A percentile compares a stretch with the other conserved stretches of the same genome.
Conservation (phyloP, 1,139 yeast genomes). For the Suhomyces panamericanus region DNA sequence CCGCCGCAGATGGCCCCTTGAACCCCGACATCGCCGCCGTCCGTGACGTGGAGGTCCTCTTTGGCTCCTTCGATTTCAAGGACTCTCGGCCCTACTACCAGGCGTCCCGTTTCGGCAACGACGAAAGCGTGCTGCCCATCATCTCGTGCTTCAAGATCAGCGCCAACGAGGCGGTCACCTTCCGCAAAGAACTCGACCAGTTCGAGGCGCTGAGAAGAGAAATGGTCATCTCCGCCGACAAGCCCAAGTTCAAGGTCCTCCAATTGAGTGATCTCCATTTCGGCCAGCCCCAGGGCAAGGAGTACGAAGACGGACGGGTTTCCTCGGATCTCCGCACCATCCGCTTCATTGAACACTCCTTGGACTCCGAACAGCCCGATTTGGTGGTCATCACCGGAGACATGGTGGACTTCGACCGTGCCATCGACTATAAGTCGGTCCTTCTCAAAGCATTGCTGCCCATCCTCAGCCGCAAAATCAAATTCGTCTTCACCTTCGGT, state of each 20-base stretch:
- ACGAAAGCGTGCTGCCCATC: constrained; percentile 13
- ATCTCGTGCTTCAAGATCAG: constrained; percentile 14
- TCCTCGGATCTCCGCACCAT: constrained; percentile 33
- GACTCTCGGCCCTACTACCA: constrained; percentile 19
- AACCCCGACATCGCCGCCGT: constrained; percentile 18
- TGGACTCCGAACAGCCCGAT: constrained; percentile 34
- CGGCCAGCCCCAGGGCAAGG: constrained; percentile 32
- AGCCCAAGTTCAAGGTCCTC: constrained; percentile 30
- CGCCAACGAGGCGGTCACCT: constrained; percentile 8
- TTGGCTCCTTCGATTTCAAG: constrained; percentile 25
- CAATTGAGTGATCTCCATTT: constrained; percentile 46
- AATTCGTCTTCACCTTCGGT: constrained; percentile 44
- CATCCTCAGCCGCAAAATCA: constrained; percentile 30
- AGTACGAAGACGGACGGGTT: constrained; percentile 21
- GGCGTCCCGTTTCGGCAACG: constrained; percentile 10
- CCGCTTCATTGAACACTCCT: constrained; percentile 29
- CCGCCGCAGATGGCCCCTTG: constrained; percentile 11
- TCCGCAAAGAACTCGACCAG: constrained; percentile 6
- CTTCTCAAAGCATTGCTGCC: constrained; percentile 39
- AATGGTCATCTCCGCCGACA: constrained; percentile 6
- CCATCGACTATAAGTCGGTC: constrained; percentile 34
- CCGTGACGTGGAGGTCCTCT: constrained; percentile 28
- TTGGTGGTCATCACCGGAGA: constrained; percentile 47
- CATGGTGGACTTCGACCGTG: constrained; percentile 29
- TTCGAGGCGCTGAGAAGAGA: constrained; percentile 8